Conservation (phyloP, 441 rosid species). For the Croton setiger region DNA sequence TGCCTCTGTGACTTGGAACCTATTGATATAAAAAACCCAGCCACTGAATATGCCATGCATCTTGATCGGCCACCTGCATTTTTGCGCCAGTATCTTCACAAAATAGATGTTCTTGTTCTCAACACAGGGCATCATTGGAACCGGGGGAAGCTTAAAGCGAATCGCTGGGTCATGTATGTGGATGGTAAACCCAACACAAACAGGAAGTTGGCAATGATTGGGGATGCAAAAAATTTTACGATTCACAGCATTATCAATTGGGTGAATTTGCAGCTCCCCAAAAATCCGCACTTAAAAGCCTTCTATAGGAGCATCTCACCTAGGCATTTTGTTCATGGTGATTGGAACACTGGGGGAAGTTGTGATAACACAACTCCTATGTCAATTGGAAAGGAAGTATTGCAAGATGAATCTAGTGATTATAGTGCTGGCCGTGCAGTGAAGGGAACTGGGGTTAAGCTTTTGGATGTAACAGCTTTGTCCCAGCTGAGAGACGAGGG, state of each 20-base stretch:
- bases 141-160: slow-evolving; percentile 69
- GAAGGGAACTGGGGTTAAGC: slow-evolving; percentile 69
- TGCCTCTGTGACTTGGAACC: slow-evolving; percentile 77
- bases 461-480: slow-evolving; percentile 70
- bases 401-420: slow-evolving; percentile 74
- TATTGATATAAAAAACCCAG: slow-evolving; percentile 42
- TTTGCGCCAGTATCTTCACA: slow-evolving; percentile 50
- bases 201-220: slow-evolving; percentile 61
- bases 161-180: slow-evolving; percentile 81
- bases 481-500: slow-evolving; percentile 91
- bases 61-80: slow-evolving; percentile 91
- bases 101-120: slow-evolving; percentile 65
- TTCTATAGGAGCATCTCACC: slow-evolving; percentile 90
- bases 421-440: slow-evolving; percentile 56
- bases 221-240: slow-evolving; percentile 76
- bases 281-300: slow-evolving; percentile 56
- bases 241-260: slow-evolving; percentile 74
- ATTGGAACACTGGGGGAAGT: slow-evolving; percentile 98
- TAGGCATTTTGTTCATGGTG: slow-evolving; percentile 84
- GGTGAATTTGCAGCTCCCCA: slow-evolving; percentile 69
- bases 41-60: slow-evolving; percentile 81
- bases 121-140: slow-evolving; percentile 98
- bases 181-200: slow-evolving; percentile 60
- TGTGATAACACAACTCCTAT: slow-evolving; percentile 77
- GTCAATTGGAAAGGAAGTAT: slow-evolving; percentile 76